Evolutionary conservation across 768 basidiomycete genomes (phyloP).

Genomic region (Trametes meyenii): DNA sequence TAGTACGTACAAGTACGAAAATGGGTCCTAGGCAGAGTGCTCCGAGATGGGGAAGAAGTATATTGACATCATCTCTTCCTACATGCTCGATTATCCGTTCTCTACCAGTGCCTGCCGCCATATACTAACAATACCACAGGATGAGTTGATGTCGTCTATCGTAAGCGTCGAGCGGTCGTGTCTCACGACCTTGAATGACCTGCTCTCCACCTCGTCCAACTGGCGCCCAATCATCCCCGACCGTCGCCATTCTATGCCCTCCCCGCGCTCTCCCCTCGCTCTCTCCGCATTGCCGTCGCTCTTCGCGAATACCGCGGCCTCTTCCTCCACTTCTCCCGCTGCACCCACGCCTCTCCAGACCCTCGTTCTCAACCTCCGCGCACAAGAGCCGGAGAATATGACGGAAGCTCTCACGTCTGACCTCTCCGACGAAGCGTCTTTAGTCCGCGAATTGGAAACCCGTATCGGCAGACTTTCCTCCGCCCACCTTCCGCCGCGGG

Average conservation of each 20-base stretch:
- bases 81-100: neutral
- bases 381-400: constrained; percentile 49
- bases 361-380: constrained; percentile 64
- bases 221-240: constrained; percentile 62
- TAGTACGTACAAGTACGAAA: too few relatives aligned
- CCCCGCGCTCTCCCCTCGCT: constrained; percentile 29
- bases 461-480: constrained; percentile 54
- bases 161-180: constrained; percentile 73
- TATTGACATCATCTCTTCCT: too few relatives aligned
- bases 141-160: constrained; percentile 73
- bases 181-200: constrained; percentile 70
- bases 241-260: constrained; percentile 63
- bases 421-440: constrained; percentile 45
- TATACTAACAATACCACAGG: constrained; percentile 36
- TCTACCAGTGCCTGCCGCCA: neutral
- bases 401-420: constrained; percentile 44
- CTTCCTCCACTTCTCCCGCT: constrained; percentile 35
- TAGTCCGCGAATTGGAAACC: constrained; percentile 60
- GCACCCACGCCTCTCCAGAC: constrained; percentile 56
- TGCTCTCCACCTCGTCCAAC: constrained; percentile 55
- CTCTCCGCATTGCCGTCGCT: constrained; percentile 8
- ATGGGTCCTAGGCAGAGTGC: too few relatives aligned
- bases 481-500: constrained; percentile 43
- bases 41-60: too few relatives aligned
- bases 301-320: constrained; percentile 31